phyloP scores from a whole-genome alignment of 2,329 filamentous ascomycete genomes.

The Trichoderma brevicompactum region DNA sequence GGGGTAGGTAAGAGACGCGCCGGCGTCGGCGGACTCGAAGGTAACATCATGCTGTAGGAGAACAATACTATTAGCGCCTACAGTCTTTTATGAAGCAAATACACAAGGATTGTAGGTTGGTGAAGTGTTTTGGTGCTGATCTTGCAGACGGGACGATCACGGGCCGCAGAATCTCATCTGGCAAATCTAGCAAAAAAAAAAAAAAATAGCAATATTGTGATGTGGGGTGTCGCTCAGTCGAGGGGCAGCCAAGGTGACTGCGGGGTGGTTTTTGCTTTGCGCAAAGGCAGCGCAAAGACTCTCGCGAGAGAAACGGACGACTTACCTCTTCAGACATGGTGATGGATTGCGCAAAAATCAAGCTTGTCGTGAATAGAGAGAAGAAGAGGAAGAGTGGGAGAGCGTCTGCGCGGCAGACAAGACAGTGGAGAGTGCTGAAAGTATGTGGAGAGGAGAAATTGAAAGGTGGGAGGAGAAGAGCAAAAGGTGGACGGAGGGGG shows the following conservation, averaged over 20 bases:
- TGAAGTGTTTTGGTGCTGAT: slow-evolving; percentile 25
- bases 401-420: slow-evolving; percentile 32
- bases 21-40: slow-evolving; percentile 95
- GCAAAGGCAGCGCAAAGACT: slow-evolving; percentile 35
- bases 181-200: slow-evolving; percentile 11
- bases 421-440: slow-evolving; percentile 35
- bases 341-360: slow-evolving; percentile 50
- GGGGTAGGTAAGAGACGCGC: slow-evolving; percentile 90
- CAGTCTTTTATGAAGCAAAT: slow-evolving; percentile 24
- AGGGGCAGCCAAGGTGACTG: slow-evolving; percentile 48
- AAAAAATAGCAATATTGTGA: slow-evolving; percentile 25
- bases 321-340: slow-evolving; percentile 65
- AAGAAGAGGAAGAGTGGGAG: slow-evolving; percentile 25
- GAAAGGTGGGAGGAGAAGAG: slow-evolving; percentile 32
- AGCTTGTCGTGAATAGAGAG: slow-evolving; percentile 39
- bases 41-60: slow-evolving; percentile 63
- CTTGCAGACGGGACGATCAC: slow-evolving; percentile 29
- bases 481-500: slow-evolving; percentile 26
- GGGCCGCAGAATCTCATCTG: not conserved
- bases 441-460: slow-evolving; percentile 30
- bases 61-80: slow-evolving; percentile 30
- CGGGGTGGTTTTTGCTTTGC: slow-evolving; percentile 50
- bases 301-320: slow-evolving; percentile 33
- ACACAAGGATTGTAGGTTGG: slow-evolving; percentile 1
- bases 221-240: slow-evolving; percentile 35